Percentiles rank a stretch among this genome's conserved stretches.
Evolutionary conservation across 2,329 filamentous ascomycete species (phyloP).

Genomic region (Venturia effusa): DNA sequence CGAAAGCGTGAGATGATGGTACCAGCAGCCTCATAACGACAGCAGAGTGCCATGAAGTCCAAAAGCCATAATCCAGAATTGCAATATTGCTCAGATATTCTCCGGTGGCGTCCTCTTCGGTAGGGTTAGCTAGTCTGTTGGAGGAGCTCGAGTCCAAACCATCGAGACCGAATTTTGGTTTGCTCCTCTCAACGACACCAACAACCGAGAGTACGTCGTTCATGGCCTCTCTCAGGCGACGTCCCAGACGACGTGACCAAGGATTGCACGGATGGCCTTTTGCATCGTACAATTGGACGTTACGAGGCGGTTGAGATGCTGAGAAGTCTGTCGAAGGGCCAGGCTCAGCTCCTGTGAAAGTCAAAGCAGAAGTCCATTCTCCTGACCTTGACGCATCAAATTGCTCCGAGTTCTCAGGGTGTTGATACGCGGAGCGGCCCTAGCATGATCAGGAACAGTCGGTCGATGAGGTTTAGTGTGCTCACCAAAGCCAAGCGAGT

Average conservation of each 20-base stretch:
- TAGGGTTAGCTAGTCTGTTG: not conserved
- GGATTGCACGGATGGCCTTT: slow-evolving; percentile 34
- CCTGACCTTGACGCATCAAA: slow-evolving; percentile 13
- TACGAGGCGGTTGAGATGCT: not conserved
- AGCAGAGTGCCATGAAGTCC: slow-evolving; percentile 7
- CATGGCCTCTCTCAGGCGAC: slow-evolving; percentile 32
- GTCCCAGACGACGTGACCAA: slow-evolving; percentile 27
- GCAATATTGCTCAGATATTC: not conserved
- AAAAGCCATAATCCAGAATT: slow-evolving; percentile 1
- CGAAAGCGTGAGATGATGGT: not conserved
- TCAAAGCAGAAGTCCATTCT: not conserved
- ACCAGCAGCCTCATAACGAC: slow-evolving; percentile 8
- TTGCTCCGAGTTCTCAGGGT: slow-evolving; percentile 17
- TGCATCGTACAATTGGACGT: slow-evolving; percentile 32
- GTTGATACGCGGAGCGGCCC: slow-evolving; percentile 31
- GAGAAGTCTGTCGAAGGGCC: not conserved
- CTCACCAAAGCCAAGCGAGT: slow-evolving; percentile 9
- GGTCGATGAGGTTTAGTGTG: not conserved
- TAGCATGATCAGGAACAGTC: slow-evolving; percentile 13
- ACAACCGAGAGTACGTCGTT: slow-evolving; percentile 38
- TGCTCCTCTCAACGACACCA: slow-evolving; percentile 32
- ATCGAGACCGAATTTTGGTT: not conserved
- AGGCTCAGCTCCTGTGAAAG: slow-evolving; percentile 16
- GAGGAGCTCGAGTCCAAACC: not conserved
- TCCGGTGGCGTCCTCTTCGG: slow-evolving; percentile 7